Base-by-base conservation (phyloP, 2,329 filamentous ascomycete genomes). In the Phialophora expanda region DNA sequence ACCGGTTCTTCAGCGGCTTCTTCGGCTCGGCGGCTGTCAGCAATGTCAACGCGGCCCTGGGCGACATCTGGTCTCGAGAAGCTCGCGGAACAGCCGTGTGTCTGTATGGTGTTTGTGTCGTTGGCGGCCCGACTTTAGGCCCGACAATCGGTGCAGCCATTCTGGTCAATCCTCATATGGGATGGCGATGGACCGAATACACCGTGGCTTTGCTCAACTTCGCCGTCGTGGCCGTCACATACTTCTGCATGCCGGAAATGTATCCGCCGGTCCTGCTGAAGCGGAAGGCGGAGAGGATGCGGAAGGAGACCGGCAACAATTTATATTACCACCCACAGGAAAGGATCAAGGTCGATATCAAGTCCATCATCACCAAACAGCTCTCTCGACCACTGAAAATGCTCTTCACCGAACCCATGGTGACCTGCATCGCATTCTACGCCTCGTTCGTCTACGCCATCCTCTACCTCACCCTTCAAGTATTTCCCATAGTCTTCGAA, bases 121-220 rank as follows among this genome's bases (percentile, higher is more conserved):
- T 76, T 59, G 74, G 77, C 51, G 78, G 80, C 2, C 78, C 81
- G 0, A 74, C 78, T 2, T 53, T 83, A 4, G 80, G 76, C 0
- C 81, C 81, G 2, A 68, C 80, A 8, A 75, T 82, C 12, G 81
- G 81, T 17, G 74, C 77, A 1, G 78, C 78, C 0, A 66, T 83
- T 1, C 64, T 73, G 1, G 69, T 71, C 30, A 75, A 75, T 34
- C 70, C 72, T 1, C 66, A 74, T 54, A 71, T 82, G 1, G 77
- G 78, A n/a, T 82, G 80, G 80, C 73, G 80, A 59, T 82, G 81
- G 80, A 80, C 78, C 0, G 78, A 77, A 57, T 82, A 82, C 63
- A 76, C 82, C 50, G 74, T 77, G 46, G 79, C 79, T 0, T 81
- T 82, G 66, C 77, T 76, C 70, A 76, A 75, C 9, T 77, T 75